These are phyloP conservation scores for Hibiscus trionum DNA, from an alignment of 345 rosid genomes.

Conservation along the genomic window DNA sequence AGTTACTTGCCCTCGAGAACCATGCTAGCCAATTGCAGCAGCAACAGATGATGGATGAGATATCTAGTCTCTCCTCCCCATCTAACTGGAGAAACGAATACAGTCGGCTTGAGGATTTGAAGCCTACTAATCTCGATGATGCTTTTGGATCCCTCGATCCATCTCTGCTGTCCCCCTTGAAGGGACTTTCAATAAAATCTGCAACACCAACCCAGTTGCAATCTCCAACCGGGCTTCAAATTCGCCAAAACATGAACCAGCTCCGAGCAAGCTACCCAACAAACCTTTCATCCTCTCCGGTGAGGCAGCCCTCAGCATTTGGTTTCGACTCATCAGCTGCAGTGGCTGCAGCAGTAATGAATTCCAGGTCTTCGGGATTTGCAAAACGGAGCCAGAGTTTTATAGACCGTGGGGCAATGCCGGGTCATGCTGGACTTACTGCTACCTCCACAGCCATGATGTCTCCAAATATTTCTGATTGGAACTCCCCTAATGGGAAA, in stretches of 20 bases:
- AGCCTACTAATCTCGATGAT: constrained; percentile 57
- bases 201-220: constrained; percentile 42
- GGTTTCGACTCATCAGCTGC: constrained; percentile 83
- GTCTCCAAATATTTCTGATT: constrained; percentile 51
- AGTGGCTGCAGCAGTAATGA: constrained; percentile 84
- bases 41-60: constrained; percentile 50
- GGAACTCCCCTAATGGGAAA: constrained; percentile 78
- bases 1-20: constrained; percentile 46
- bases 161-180: constrained; percentile 50
- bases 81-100: constrained; percentile 39
- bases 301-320: constrained; percentile 40
- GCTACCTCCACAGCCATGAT: constrained; percentile 33
- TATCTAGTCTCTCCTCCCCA: constrained; percentile 53
- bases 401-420: constrained; percentile 47
- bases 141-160: constrained; percentile 52
- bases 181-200: constrained; percentile 34
- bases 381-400: constrained; percentile 87
- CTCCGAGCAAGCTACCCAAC: constrained; percentile 58
- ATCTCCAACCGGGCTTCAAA: constrained; percentile 61
- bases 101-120: constrained; percentile 41
- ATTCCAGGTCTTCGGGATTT: constrained; percentile 80
- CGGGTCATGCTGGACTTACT: constrained; percentile 31
- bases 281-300: constrained; percentile 46
- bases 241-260: constrained; percentile 62
- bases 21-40: constrained; percentile 27